Evolutionary conservation across 345 rosid species (phyloP).

Genomic region (Passiflora organensis): DNA sequence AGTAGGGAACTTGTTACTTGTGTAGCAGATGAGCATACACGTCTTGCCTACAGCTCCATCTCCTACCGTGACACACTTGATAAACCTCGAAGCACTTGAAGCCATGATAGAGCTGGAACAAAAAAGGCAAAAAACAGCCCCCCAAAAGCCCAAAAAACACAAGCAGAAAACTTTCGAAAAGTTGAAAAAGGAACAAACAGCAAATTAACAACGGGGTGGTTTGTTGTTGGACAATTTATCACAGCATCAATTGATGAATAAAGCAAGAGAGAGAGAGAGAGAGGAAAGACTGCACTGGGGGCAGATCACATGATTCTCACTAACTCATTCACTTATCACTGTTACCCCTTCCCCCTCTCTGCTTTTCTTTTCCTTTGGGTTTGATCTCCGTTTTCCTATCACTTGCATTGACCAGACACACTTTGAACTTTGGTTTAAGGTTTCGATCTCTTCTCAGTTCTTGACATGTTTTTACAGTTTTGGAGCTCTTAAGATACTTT

Average conservation of each 20-base stretch:
- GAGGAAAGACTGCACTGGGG: constrained; percentile 26
- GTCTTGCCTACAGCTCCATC: constrained; percentile 90
- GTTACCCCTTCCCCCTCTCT: background rate
- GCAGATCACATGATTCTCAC: constrained; percentile 64
- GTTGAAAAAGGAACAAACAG: constrained; percentile 2
- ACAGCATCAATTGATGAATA: background rate
- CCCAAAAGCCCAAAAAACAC: constrained; percentile 8
- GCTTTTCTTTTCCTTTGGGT: constrained; percentile 3
- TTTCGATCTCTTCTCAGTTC: background rate
- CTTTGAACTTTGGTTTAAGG: too few species aligned
- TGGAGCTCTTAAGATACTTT: background rate
- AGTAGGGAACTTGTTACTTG: constrained; percentile 81
- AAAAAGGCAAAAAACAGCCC: too few species aligned
- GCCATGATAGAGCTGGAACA: constrained; percentile 39
- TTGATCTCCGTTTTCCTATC: too few species aligned
- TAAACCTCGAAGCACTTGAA: constrained; percentile 62
- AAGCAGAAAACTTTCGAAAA: background rate
- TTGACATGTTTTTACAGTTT: too few species aligned
- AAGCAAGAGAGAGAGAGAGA: background rate
- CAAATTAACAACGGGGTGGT: background rate
- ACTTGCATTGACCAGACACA: too few species aligned
- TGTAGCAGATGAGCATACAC: constrained; percentile 83
- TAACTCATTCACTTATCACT: constrained; percentile 27
- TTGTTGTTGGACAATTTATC: too few species aligned
- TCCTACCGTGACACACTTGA: constrained; percentile 83